phyloP scores from a whole-genome alignment of 305 asterid species.

The Solanum hybrid region DNA sequence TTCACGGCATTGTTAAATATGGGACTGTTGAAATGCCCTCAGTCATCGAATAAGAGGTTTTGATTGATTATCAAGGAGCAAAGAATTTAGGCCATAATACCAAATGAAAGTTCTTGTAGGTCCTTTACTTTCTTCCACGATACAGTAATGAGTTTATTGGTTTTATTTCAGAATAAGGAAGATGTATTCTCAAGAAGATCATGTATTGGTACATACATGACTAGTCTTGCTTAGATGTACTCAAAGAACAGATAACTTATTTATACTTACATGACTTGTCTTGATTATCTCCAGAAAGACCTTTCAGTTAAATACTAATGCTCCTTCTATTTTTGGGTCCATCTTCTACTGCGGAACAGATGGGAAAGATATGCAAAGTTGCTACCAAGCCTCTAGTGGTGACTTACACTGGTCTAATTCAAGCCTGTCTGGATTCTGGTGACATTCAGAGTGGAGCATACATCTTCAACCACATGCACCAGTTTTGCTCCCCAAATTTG shows the following conservation, averaged over 20 bases:
- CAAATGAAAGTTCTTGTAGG: neutral
- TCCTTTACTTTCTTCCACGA: neutral
- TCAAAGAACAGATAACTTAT: neutral
- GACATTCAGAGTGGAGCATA: constrained; percentile 42
- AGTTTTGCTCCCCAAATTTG: constrained; percentile 77
- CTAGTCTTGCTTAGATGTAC: neutral
- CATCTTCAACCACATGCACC: constrained; percentile 69
- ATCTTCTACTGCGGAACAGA: constrained; percentile 31
- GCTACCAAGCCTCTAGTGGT: constrained; percentile 89
- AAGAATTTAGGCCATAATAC: neutral
- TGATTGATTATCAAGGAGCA: neutral
- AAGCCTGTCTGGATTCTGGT: constrained; percentile 70
- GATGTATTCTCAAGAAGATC: neutral
- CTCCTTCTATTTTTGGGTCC: neutral
- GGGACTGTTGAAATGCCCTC: neutral
- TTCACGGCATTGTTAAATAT: neutral
- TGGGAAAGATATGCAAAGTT: constrained; percentile 83
- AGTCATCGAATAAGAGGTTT: neutral
- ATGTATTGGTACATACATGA: constrained; percentile 3
- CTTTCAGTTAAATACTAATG: neutral
- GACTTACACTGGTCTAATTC: constrained; percentile 87
- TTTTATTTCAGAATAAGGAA: neutral
- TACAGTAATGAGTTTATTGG: neutral
- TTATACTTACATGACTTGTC: neutral
- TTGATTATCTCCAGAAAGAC: neutral